Percentiles rank a stretch among this genome's conserved stretches.
These are phyloP conservation scores for Wallacemonas sp. DNA, from an alignment of 208 protist genomes.

Conservation along the genomic window DNA sequence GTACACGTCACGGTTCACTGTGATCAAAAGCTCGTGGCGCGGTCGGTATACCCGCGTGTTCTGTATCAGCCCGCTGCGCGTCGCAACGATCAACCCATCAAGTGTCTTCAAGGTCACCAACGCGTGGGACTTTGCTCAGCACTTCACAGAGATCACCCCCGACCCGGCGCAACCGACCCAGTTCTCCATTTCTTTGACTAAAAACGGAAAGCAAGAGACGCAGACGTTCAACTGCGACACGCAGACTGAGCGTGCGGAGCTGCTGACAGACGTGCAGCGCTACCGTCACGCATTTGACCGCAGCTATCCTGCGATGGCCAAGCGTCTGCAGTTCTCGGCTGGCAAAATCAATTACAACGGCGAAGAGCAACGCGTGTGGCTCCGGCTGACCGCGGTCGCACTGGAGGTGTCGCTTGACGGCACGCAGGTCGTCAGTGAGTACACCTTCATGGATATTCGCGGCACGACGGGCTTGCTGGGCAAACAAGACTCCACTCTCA, in stretches of 20 bases:
- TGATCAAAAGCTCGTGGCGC: slow-evolving; percentile 87
- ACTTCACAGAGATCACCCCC: slow-evolving; percentile 48
- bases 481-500: slow-evolving; percentile 49
- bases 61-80: slow-evolving; percentile 42
- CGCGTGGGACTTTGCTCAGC: slow-evolving; percentile 54
- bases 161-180: slow-evolving; percentile 27
- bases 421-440: slow-evolving; percentile 53
- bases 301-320: slow-evolving; percentile 22
- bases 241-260: slow-evolving; percentile 61
- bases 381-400: slow-evolving; percentile 62
- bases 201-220: slow-evolving; percentile 38
- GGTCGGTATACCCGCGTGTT: slow-evolving; percentile 89
- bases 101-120: slow-evolving; percentile 84
- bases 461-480: slow-evolving; percentile 54
- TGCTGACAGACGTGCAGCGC: slow-evolving; percentile 88
- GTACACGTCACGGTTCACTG: slow-evolving; percentile 69
- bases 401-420: slow-evolving; percentile 33
- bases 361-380: slow-evolving; percentile 27
- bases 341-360: slow-evolving; percentile 67
- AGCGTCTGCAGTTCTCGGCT: slow-evolving; percentile 35
- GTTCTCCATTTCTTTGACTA: slow-evolving; percentile 53
- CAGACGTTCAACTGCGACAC: slow-evolving; percentile 66
- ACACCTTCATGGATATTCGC: slow-evolving; percentile 80
- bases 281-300: slow-evolving; percentile 59
- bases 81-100: slow-evolving; percentile 79